These are phyloP conservation scores for Verticillium dahliae DNA, from an alignment of 2,329 filamentous ascomycete genomes.

Conservation along the genomic window DNA sequence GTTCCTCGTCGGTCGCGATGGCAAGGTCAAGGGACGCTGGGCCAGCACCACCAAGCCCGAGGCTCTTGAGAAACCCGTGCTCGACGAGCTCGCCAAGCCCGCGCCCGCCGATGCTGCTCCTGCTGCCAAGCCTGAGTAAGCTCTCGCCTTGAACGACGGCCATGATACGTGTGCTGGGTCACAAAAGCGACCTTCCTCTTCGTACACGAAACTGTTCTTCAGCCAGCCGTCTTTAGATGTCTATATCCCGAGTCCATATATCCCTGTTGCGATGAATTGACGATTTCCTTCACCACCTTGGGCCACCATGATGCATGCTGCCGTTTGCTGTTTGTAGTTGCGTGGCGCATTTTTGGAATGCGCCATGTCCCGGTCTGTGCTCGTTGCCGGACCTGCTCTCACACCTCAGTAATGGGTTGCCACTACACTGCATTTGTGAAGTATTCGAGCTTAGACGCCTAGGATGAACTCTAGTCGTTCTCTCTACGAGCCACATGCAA, in stretches of 20 bases:
- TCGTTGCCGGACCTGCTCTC: no score
- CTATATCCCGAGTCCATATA: background rate
- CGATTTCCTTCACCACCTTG: background rate
- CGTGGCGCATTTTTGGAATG: no score
- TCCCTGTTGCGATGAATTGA: background rate
- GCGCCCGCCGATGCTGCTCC: background rate
- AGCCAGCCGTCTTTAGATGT: background rate
- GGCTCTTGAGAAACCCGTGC: conserved; percentile 65
- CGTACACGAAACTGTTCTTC: background rate
- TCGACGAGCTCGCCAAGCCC: conserved; percentile 61
- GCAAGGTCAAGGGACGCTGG: conserved; percentile 80
- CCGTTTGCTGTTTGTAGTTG: no score
- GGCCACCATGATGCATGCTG: background rate
- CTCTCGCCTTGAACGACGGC: background rate
- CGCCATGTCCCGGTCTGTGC: no score
- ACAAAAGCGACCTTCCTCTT: background rate
- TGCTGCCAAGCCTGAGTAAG: background rate
- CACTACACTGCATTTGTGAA: no score
- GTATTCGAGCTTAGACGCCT: no score
- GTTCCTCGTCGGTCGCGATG: conserved; percentile 83
- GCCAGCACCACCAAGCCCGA: conserved; percentile 85
- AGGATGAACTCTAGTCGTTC: no score
- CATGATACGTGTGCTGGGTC: background rate
- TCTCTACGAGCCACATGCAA: no score
- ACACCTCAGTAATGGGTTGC: no score